Base-by-base conservation (phyloP, 371 early-diverging fungal genomes). In the Enteropsectra breve region DNA sequence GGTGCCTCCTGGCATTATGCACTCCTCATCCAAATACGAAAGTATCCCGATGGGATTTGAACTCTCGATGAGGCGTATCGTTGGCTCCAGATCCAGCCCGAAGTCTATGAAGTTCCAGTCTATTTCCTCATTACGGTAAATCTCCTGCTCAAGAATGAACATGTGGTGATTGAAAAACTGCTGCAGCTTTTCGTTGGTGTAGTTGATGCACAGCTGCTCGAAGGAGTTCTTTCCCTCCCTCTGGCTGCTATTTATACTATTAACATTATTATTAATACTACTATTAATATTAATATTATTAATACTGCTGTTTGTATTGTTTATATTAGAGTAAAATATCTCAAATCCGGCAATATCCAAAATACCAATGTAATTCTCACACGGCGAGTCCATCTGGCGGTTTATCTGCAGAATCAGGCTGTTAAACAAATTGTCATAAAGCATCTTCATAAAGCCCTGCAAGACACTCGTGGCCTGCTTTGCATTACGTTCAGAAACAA, bases 111-210 rank as follows among this genome's bases (percentile, higher is more conserved):
- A 92, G 74, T 90, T 86, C 92, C 96, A 96, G 49, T 94, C 91
- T 66, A 98, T 95, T 53, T 88, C 87, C 81, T 98, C 97, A 37
- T 84, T 84, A 67, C 85, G 81, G 82, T 98, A 98, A 75, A 94
- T 92, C 76, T 93, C 91, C 77, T 98, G 95, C 80, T 99, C 99
- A 13, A 93, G 82, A 37, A 90, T 87, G 82, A 99, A 99, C 97
- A 97, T 97, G 76, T 94, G 90, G 80, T 96, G 97, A 81, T 97
- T 99, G 83, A 99, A 98, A 82, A 95, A 95, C 76, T 99, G 96
- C 78, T 98, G 99, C 11, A 98, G 85, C 70, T 82, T 85, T 69
- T 85, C 86, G 68, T 85, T 85, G 40, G 80, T 82, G 70, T 81
- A 84, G 61, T 84, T 84, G 48, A 84, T 83, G 50, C 81, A 80